Percentiles rank a stretch among this genome's conserved stretches.
Evolutionary conservation across 1,284 basidiomycete species (phyloP).

Genomic region (Pisolithus thermaeus): DNA sequence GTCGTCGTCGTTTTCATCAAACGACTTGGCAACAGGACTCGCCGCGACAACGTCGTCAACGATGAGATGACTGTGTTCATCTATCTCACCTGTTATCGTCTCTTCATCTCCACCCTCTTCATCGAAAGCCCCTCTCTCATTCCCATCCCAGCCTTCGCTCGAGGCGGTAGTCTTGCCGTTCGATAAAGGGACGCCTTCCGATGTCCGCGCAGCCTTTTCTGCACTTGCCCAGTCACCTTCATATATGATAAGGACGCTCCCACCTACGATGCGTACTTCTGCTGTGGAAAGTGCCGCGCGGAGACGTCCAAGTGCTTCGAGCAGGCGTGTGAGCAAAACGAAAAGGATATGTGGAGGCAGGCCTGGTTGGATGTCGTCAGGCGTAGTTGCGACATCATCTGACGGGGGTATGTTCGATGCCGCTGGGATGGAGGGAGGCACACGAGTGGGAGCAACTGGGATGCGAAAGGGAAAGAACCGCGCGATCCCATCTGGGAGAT

Average conservation of each 20-base stretch:
- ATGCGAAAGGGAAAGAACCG: conserved; percentile 67
- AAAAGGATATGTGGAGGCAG: conserved; percentile 55
- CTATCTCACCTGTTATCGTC: conserved; percentile 29
- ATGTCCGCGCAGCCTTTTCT: conserved; percentile 35
- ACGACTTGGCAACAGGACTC: too few relatives aligned
- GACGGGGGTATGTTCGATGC: too few relatives aligned
- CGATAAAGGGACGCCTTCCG: conserved; percentile 36
- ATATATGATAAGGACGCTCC: conserved; percentile 79
- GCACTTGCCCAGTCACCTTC: conserved; percentile 56
- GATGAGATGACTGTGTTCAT: conserved; percentile 34
- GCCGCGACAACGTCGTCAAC: conserved; percentile 28
- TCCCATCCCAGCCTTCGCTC: conserved; percentile 21
- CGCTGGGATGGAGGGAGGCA: too few relatives aligned
- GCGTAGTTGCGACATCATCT: too few relatives aligned
- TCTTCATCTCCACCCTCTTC: conserved; percentile 30
- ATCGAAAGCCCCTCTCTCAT: conserved; percentile 16
- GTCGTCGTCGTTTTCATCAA: not conserved
- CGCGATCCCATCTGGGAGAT: conserved; percentile 70
- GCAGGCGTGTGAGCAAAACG: conserved; percentile 55
- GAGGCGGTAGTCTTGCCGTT: conserved; percentile 19
- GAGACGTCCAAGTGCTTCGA: conserved; percentile 53
- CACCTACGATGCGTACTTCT: conserved; percentile 80
- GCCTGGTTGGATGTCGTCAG: conserved; percentile 25
- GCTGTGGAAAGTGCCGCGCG: conserved; percentile 45
- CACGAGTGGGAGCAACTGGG: too few relatives aligned